A percentile compares a stretch with the other conserved stretches of the same genome.
phyloP scores from a whole-genome alignment of 306 rosid species.

The Crotalaria pallida region DNA sequence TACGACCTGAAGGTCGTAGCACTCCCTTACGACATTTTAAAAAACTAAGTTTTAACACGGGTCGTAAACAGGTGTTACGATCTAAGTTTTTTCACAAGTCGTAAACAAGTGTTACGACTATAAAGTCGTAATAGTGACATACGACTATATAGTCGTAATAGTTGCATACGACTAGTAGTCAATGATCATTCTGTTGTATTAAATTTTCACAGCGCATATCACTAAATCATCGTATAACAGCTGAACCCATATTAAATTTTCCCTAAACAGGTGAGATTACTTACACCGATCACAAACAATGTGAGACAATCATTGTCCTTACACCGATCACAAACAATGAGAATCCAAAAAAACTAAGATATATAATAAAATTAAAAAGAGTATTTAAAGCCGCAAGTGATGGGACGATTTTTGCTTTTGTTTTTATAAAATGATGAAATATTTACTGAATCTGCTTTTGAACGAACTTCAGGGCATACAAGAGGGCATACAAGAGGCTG shows the following conservation, averaged over 20 bases:
- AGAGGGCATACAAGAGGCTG: too few species aligned
- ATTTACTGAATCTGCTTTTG: slow-evolving; percentile 3
- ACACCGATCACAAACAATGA: background rate
- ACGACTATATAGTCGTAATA: too few species aligned
- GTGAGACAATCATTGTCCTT: background rate
- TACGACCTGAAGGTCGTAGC: too few species aligned
- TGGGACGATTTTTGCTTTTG: background rate
- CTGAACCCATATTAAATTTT: background rate
- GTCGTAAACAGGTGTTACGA: too few species aligned
- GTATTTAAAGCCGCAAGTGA: background rate
- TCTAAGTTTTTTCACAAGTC: too few species aligned
- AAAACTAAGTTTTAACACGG: too few species aligned
- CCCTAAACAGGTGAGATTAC: background rate
- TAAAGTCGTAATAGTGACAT: too few species aligned
- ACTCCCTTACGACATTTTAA: too few species aligned
- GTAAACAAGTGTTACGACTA: too few species aligned
- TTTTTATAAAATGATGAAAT: slow-evolving; percentile 8
- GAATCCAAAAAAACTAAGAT: background rate
- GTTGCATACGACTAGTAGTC: too few species aligned
- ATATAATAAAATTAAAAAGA: background rate
- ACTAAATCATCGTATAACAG: background rate
- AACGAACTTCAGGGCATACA: slow-evolving; percentile 65
- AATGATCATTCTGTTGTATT: too few species aligned
- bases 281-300: background rate
- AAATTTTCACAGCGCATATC: background rate